Percentiles rank a stretch among this genome's conserved stretches.
These are phyloP conservation scores for Teunomyces pallodes DNA, from an alignment of 805 yeast genomes.

Conservation along the genomic window DNA sequence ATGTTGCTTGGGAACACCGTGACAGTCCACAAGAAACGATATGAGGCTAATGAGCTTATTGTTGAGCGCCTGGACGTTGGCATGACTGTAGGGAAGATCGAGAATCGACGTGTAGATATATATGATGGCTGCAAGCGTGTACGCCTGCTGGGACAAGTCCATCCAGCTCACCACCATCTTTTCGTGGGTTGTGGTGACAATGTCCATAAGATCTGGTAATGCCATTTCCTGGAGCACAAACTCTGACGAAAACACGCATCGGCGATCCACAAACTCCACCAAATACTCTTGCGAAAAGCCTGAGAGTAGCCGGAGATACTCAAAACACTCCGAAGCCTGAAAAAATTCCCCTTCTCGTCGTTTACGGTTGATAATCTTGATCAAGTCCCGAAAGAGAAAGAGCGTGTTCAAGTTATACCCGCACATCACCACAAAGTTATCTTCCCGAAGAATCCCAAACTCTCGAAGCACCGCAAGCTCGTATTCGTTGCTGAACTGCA, in stretches of 20 bases:
- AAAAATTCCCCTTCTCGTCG: constrained; percentile 14
- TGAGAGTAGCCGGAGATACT: constrained; percentile 24
- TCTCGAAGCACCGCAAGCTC: constrained; percentile 37
- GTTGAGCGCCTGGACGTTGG: constrained; percentile 32
- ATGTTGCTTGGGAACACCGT: constrained; percentile 14
- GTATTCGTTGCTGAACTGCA: constrained; percentile 22
- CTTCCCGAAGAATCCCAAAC: constrained; percentile 40
- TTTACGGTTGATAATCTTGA: constrained; percentile 32
- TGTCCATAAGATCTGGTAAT: constrained; percentile 20
- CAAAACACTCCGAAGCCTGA: constrained; percentile 18
- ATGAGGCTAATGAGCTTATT: constrained; percentile 23
- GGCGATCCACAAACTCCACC: constrained; percentile 25
- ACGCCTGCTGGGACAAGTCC: constrained; percentile 52
- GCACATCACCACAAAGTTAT: constrained; percentile 48
- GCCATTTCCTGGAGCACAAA: constrained; percentile 20
- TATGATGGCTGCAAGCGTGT: constrained; percentile 33
- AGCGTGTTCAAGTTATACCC: constrained; percentile 47
- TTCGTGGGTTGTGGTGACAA: constrained; percentile 7
- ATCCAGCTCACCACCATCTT: constrained; percentile 45
- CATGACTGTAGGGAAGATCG: constrained; percentile 29
- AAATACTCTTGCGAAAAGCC: constrained; percentile 29
- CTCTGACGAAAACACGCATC: constrained; percentile 23
- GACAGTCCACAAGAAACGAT: constrained; percentile 19
- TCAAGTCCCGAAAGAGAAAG: constrained; percentile 36
- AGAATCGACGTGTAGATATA: constrained; percentile 33